Percentiles rank a stretch among this genome's conserved stretches.
Evolutionary conservation across 768 basidiomycete genomes (phyloP).

Genomic region (Rhodocollybia butyracea): DNA sequence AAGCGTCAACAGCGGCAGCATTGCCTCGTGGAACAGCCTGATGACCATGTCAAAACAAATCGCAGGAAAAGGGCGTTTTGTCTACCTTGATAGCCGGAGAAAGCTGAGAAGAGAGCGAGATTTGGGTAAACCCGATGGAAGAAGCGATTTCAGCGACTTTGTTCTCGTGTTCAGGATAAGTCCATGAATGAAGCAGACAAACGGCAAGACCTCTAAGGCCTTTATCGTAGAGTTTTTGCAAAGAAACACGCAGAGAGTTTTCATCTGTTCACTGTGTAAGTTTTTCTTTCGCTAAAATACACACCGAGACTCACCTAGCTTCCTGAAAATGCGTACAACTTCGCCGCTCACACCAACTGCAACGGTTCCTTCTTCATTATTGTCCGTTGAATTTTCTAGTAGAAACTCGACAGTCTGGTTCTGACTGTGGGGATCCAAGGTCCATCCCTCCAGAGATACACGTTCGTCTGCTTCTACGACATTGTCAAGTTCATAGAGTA

Average conservation of each 20-base stretch:
- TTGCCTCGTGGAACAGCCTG: conserved; percentile 37
- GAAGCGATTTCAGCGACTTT: conserved; percentile 31
- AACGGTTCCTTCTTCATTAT: no score
- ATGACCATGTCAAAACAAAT: no score
- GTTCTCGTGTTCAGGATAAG: conserved; percentile 38
- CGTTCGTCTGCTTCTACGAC: conserved; percentile 44
- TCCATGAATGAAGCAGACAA: conserved; percentile 40
- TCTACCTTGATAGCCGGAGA: conserved; percentile 34
- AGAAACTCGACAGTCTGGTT: no score
- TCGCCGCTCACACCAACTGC: conserved; percentile 33
- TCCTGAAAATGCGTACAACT: conserved; percentile 32
- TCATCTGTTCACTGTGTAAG: no score
- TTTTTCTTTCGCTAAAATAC: conserved; percentile 24
- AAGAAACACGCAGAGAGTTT: no score
- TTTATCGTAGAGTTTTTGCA: conserved; percentile 31
- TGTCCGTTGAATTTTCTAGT: no score
- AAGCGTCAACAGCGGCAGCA: conserved; percentile 41
- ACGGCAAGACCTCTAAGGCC: conserved; percentile 39
- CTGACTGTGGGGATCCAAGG: conserved; percentile 34
- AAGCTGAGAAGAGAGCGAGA: conserved; percentile 37
- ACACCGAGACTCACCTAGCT: conserved; percentile 23
- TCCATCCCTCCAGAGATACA: conserved; percentile 66
- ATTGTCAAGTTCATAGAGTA: conserved; percentile 32
- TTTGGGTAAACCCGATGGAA: conserved; percentile 36
- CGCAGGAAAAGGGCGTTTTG: no score